phyloP scores from a whole-genome alignment of 352 stramenopile genomes.

The Phytophthora brassicae region DNA sequence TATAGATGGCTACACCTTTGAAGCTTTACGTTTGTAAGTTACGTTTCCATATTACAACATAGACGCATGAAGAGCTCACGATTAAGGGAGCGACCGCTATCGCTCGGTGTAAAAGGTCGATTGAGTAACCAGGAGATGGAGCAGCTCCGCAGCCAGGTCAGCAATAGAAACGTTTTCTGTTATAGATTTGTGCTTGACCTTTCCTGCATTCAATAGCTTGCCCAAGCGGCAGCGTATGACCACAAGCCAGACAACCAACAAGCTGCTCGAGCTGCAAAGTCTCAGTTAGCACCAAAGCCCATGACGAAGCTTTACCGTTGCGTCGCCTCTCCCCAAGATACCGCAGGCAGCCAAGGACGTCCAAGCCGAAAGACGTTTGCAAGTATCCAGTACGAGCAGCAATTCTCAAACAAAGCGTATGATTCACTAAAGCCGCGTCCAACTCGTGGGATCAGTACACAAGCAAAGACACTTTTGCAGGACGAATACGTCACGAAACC shows the following conservation, averaged over 20 bases:
- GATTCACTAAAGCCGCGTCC: conserved; percentile 34
- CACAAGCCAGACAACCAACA: conserved; percentile 43
- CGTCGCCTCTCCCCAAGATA: conserved; percentile 21
- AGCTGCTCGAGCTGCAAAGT: conserved; percentile 14
- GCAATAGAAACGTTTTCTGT: neutral
- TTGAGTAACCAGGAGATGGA: conserved; percentile 78
- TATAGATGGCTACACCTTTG: conserved; percentile 30
- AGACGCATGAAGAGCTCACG: conserved; percentile 10
- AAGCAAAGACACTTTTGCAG: conserved; percentile 63
- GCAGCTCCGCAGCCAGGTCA: conserved; percentile 40
- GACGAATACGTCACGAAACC: conserved; percentile 71
- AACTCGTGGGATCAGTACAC: conserved; percentile 35
- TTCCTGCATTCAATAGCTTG: conserved; percentile 35
- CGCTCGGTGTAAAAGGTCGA: conserved; percentile 46
- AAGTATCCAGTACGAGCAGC: conserved; percentile 64
- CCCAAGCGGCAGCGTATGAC: conserved; percentile 56
- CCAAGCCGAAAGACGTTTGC: conserved; percentile 57
- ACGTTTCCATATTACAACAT: no score
- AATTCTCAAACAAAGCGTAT: conserved; percentile 37
- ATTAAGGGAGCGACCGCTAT: conserved; percentile 11
- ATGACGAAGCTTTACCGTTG: conserved; percentile 65
- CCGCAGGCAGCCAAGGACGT: conserved; percentile 4
- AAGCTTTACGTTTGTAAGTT: neutral
- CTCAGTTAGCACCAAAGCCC: conserved; percentile 31
- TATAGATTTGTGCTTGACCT: neutral